Evolutionary conservation across 345 rosid species (phyloP), one percentile per base, ranked within the genome.

Genomic region (Boechera divaricarpa): DNA sequence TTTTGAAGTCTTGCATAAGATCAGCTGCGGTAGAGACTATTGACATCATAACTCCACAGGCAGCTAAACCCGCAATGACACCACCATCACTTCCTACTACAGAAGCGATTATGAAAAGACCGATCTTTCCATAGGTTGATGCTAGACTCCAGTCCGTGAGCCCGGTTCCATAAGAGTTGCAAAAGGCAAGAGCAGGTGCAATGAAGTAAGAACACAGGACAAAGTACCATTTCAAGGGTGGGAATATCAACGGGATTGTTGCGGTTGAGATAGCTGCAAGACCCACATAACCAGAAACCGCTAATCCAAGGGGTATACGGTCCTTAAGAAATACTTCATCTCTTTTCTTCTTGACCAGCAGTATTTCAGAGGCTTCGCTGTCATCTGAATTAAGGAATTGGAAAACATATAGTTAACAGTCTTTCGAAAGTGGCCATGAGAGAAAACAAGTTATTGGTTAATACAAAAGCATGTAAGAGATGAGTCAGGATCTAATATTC

Each of bases 1-100:
- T 92, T 85, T 92, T 94, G 73, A 94, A 92, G 80, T 94, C 97
- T 83, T 92, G 97, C 97, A 94, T 90, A 32, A 94, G 96, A 84
- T 94, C 97, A 59, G 97, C 96, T 7, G 98, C 98, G 0, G 91
- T 94, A 48, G 98, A 85, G 80, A 94, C 94, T 18, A 94, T 94
- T 48, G 96, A 76, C 96, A 91, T 94, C 98, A 94, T 94, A 33
- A 89, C 86, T 26, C 93, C 96, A 77, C 88, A 90, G 18, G 96
- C 97, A 47, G 91, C 97, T 73, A 91, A 83, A 38, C 98, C 94
- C 3, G 97, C 98, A 39, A 94, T 80, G 68, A 91, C 94, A 10
- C 98, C 98, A 35, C 98, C 98, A 57, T 85, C 48, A 10, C 60
- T 80, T 74, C 98, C 98, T 15, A 94, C 96, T 66, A 87, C 24